These are phyloP conservation scores for Pestalotiopsis sp. DNA, from an alignment of 2,329 filamentous ascomycete species.

Conservation along the genomic window DNA sequence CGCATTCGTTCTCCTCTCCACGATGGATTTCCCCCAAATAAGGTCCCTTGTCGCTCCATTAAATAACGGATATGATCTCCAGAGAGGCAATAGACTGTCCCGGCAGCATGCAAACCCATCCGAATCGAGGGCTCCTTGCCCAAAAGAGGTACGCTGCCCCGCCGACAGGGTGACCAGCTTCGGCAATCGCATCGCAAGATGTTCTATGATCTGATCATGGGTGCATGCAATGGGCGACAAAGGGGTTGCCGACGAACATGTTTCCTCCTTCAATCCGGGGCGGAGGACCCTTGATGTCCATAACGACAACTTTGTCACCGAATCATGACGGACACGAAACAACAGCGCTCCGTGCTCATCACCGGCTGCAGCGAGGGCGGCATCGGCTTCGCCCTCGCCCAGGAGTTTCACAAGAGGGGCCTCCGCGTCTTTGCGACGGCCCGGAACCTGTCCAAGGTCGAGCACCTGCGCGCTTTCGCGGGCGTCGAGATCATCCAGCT, in stretches of 20 bases:
- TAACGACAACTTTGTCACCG: not conserved
- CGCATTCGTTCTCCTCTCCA: not conserved
- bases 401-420: constrained; percentile 38
- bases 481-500: constrained; percentile 41
- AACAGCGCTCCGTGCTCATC: constrained; percentile 11
- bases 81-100: not conserved
- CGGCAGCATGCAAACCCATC: not conserved
- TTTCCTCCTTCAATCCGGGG: not conserved
- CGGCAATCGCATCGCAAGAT: not conserved
- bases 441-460: constrained; percentile 35
- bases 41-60: not conserved
- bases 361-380: constrained; percentile 42
- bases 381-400: constrained; percentile 42
- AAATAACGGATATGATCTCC: not conserved
- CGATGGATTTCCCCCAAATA: not conserved
- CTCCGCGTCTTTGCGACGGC: constrained; percentile 43
- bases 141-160: too few relatives aligned
- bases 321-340: constrained; percentile 5
- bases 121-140: too few relatives aligned
- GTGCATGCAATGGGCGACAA: not conserved
- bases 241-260: not conserved
- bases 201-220: not conserved
- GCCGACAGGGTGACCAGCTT: not conserved
- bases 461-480: constrained; percentile 28
- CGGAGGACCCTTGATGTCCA: not conserved